Conservation (phyloP, 805 yeast species). For the Cyberlindnera xylosilytica region DNA sequence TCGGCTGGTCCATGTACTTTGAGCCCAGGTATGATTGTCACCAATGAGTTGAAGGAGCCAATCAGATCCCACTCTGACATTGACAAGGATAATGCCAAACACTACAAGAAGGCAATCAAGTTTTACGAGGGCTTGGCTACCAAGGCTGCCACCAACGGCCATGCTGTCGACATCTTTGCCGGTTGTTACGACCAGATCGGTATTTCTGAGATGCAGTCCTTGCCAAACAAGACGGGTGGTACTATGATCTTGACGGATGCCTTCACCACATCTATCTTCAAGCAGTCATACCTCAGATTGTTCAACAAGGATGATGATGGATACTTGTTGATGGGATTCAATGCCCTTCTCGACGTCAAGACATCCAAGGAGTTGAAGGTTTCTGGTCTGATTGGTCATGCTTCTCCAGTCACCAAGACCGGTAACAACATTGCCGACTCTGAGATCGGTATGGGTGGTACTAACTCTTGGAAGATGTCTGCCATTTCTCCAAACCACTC, state of each 20-base stretch:
- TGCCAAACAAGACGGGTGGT: slow-evolving; percentile 61
- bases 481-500: slow-evolving; percentile 84
- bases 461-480: slow-evolving; percentile 84
- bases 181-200: slow-evolving; percentile 90
- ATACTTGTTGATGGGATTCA: slow-evolving; percentile 83
- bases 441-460: slow-evolving; percentile 92
- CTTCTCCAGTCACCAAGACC: slow-evolving; percentile 62
- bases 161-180: slow-evolving; percentile 85
- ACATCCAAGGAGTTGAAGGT: slow-evolving; percentile 86
- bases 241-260: slow-evolving; percentile 60
- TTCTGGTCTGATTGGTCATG: slow-evolving; percentile 93
- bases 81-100: slow-evolving; percentile 86
- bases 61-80: slow-evolving; percentile 96
- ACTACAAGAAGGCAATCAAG: slow-evolving; percentile 80
- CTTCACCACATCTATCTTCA: slow-evolving; percentile 64
- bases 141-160: slow-evolving; percentile 69
- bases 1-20: slow-evolving; percentile 95
- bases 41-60: slow-evolving; percentile 89
- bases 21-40: slow-evolving; percentile 92
- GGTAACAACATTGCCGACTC: slow-evolving; percentile 81
- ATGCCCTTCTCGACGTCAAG: slow-evolving; percentile 82
- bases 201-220: slow-evolving; percentile 59
- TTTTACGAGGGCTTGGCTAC: slow-evolving; percentile 74
- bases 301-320: slow-evolving; percentile 88
- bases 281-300: slow-evolving; percentile 65